Conservation (phyloP, 2,329 filamentous ascomycete genomes). For the Paraconiothyrium brasiliense region DNA sequence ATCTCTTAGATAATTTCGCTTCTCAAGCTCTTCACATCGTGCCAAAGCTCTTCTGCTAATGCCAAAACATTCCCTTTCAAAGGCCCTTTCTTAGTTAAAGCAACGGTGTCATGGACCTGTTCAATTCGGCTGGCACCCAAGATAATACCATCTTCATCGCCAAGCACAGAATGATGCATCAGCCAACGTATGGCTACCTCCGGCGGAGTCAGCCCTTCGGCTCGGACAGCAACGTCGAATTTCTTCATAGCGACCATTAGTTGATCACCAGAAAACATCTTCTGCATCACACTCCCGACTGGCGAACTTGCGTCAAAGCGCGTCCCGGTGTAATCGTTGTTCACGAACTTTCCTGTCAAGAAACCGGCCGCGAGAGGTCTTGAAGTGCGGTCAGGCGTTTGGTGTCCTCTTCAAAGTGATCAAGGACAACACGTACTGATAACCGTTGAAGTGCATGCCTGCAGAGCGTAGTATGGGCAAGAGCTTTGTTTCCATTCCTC, state of each 20-base stretch:
- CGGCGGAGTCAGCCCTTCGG: conserved; percentile 12
- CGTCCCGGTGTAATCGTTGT: conserved; percentile 16
- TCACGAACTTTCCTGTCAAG: conserved; percentile 21
- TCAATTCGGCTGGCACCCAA: conserved; percentile 20
- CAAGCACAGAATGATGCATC: conserved; percentile 19
- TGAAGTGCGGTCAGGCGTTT: not conserved
- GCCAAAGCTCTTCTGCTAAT: conserved; percentile 16
- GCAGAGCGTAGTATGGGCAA: conserved; percentile 18
- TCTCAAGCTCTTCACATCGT: conserved; percentile 6
- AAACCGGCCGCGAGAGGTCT: conserved; percentile 22
- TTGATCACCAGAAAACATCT: conserved; percentile 13
- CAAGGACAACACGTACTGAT: conserved; percentile 14
- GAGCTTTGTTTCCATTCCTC: conserved; percentile 22
- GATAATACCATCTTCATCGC: conserved; percentile 20
- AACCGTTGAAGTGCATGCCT: conserved; percentile 16
- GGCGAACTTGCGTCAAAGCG: conserved; percentile 19
- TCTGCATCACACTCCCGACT: conserved; percentile 15
- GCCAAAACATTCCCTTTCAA: conserved; percentile 10
- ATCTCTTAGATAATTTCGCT: conserved; percentile 5
- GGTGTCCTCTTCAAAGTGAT: not conserved
- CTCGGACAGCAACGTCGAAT: conserved; percentile 16
- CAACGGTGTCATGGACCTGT: conserved; percentile 14
- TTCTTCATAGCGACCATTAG: conserved; percentile 15
- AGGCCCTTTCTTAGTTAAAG: conserved; percentile 10
- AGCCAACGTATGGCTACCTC: conserved; percentile 23